These are phyloP conservation scores for Zasmidium citrigriseum DNA, from an alignment of 2,329 filamentous ascomycete genomes.

Conservation along the genomic window DNA sequence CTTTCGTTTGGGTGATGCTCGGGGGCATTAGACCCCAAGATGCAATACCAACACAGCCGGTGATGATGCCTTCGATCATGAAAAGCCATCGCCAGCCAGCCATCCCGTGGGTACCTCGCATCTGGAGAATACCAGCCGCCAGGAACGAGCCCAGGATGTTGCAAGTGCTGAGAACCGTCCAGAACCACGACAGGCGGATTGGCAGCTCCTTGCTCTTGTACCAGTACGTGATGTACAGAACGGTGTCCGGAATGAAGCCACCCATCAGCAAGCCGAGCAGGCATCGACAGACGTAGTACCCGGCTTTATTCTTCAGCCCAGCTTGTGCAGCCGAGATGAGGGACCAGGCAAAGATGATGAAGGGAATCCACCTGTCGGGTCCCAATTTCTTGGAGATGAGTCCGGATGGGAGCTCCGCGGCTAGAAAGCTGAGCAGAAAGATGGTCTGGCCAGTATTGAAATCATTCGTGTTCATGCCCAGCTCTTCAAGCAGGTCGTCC, in stretches of 20 bases:
- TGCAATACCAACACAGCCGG: constrained; percentile 30
- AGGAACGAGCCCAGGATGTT: constrained; percentile 45
- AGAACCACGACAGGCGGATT: constrained; percentile 45
- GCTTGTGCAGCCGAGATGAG: constrained; percentile 37
- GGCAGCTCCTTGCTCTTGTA: constrained; percentile 42
- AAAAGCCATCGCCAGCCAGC: constrained; percentile 31
- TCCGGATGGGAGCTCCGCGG: constrained; percentile 48
- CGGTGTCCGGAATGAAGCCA: constrained; percentile 50
- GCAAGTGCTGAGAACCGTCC: constrained; percentile 35
- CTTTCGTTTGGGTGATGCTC: constrained; percentile 62
- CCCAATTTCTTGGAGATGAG: constrained; percentile 50
- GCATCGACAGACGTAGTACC: constrained; percentile 40
- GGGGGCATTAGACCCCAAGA: constrained; percentile 42
- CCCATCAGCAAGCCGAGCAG: constrained; percentile 43
- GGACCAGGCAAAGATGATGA: constrained; percentile 45
- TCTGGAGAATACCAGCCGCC: constrained; percentile 54
- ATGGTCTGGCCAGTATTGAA: constrained; percentile 34
- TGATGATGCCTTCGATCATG: constrained; percentile 35
- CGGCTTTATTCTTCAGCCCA: constrained; percentile 33
- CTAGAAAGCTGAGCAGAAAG: constrained; percentile 30
- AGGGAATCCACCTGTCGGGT: constrained; percentile 48
- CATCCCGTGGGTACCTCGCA: constrained; percentile 34
- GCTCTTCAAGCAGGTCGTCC: constrained; percentile 29
- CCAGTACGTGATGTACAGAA: constrained; percentile 38
- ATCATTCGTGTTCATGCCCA: constrained; percentile 32